Base-by-base conservation (phyloP, 2,329 filamentous ascomycete species). In the Colletotrichum lini region DNA sequence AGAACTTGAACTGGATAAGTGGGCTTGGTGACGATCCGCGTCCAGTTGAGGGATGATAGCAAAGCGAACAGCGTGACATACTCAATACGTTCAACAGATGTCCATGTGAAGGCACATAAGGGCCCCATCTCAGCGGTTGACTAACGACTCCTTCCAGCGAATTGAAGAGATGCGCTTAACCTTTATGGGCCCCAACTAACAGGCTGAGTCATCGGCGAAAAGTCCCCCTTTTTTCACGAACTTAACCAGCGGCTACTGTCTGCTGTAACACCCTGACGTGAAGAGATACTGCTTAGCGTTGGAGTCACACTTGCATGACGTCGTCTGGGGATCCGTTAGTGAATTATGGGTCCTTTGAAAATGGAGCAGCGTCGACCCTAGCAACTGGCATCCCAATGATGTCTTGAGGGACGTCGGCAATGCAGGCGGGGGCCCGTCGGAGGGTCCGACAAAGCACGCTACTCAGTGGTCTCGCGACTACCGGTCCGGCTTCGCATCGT, bases 231-330 rank as follows among this genome's bases (percentile, higher is more conserved):
- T 30, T 30, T 30, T 30, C 26, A 30, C 26, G 26, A 30, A 30
- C 5, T 30, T 6, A 30, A 30, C 26, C 26, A 30, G 26, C 26
- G 26, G 26, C 26, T 30, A 30, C 26, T 30, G 5, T 30, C 26
- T 30, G 26, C 26, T 30, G 26, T 30, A 6, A 30, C 26, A 30
- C 26, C 5, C 26, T 30, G 26, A 56, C 40, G 7, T 18, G 21
- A 42, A 23, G 21, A 40, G 35, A 42, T 1, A 38, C 13, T 35
- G 54, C n/a, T 42, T 23, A 26, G 38, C 38, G 13, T 26, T 26
- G 35, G n/a, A 67, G 58, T 67, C 64, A 67, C 63, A 64, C 45
- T 63, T 71, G 65, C 68, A 71, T 71, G 68, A 71, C 68, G 68
- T 71, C 68, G 58, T 71, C 65, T 68, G 52, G 68, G 68, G 65